A percentile compares a stretch with the other conserved stretches of the same genome.
These are phyloP conservation scores for Fusarium lateritium DNA, from an alignment of 2,329 filamentous ascomycete species.

Conservation along the genomic window DNA sequence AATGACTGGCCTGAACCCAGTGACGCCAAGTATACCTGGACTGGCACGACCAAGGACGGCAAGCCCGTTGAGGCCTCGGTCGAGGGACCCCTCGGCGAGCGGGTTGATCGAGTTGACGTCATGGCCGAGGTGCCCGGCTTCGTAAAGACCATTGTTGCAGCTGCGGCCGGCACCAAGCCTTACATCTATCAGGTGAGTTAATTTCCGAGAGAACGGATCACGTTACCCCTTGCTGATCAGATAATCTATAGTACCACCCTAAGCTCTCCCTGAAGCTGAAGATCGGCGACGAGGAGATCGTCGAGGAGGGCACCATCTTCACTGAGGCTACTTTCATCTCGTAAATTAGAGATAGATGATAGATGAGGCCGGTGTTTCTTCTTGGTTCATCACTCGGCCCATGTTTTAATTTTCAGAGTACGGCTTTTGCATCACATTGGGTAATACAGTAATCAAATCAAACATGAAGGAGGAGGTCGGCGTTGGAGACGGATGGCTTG, in stretches of 20 bases:
- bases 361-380: constrained; percentile 3
- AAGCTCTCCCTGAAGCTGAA: constrained; percentile 84
- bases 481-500: constrained; percentile 52
- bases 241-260: constrained; percentile 74
- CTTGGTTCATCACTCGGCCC: constrained; percentile 11
- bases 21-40: constrained; percentile 82
- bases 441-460: constrained; percentile 49
- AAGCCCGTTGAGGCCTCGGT: constrained; percentile 79
- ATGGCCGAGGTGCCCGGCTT: constrained; percentile 97
- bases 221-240: constrained; percentile 32
- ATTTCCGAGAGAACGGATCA: constrained; percentile 17
- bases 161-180: constrained; percentile 90
- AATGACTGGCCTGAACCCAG: constrained; percentile 93
- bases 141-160: constrained; percentile 92
- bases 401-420: constrained; percentile 35
- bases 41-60: constrained; percentile 82
- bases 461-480: constrained; percentile 40
- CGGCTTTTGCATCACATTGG: constrained; percentile 46
- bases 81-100: constrained; percentile 76
- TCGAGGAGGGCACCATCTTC: constrained; percentile 85
- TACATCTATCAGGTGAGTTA: constrained; percentile 93
- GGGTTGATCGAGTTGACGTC: constrained; percentile 86
- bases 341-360: constrained; percentile 55
- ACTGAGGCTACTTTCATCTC: constrained; percentile 98
- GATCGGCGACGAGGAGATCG: constrained; percentile 82